These are phyloP conservation scores for Talaromyces sp. DNA, from an alignment of 2,329 filamentous ascomycete genomes.

Conservation along the genomic window DNA sequence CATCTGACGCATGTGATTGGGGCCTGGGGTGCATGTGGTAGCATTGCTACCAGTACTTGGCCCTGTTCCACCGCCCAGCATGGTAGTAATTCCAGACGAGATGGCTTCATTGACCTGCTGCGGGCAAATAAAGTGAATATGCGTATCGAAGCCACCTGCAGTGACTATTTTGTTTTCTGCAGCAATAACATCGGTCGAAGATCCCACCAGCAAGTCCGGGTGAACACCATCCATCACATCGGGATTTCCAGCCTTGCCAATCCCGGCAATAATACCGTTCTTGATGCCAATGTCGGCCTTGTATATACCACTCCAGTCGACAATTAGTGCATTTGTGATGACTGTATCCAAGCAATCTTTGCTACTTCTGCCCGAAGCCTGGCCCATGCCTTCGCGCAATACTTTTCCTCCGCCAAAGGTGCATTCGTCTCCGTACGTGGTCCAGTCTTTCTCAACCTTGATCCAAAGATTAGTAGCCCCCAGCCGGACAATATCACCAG, in stretches of 20 bases:
- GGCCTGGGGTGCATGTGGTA: constrained; percentile 88
- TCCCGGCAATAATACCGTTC: constrained; percentile 75
- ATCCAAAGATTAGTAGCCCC: constrained; percentile 87
- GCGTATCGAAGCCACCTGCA: constrained; percentile 81
- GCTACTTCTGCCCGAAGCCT: constrained; percentile 72
- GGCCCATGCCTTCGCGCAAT: constrained; percentile 90
- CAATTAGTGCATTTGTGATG: constrained; percentile 80
- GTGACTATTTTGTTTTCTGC: constrained; percentile 89
- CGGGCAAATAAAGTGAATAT: constrained; percentile 93
- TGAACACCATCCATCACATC: constrained; percentile 90
- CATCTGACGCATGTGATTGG: constrained; percentile 80
- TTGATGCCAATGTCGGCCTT: constrained; percentile 97
- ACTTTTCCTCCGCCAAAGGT: constrained; percentile 95
- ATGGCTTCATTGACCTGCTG: constrained; percentile 84
- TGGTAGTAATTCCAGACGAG: constrained; percentile 80
- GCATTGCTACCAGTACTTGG: constrained; percentile 89
- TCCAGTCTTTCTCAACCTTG: constrained; percentile 79
- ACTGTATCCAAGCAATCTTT: constrained; percentile 75
- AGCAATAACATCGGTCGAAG: constrained; percentile 86
- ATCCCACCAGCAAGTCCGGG: constrained; percentile 73
- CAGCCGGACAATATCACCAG: constrained; percentile 76
- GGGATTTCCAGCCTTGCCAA: constrained; percentile 95
- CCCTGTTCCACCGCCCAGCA: constrained; percentile 86
- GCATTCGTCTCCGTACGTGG: constrained; percentile 86
- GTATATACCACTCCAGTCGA: constrained; percentile 90